Conservation (phyloP, 1,139 yeast genomes). For the Sugiyamaella xylanicola region DNA sequence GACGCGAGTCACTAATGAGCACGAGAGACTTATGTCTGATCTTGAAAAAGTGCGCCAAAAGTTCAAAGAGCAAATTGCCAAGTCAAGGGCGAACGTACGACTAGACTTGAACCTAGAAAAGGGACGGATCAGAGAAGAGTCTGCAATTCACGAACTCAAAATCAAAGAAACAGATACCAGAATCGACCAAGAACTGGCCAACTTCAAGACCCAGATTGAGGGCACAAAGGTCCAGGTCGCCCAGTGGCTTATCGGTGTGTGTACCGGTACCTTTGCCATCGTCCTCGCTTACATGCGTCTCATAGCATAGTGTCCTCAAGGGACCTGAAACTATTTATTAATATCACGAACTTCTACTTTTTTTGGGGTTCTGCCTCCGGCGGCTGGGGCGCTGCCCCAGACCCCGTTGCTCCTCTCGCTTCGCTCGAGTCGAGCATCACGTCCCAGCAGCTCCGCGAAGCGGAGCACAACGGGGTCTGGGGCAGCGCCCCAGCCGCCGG, state of each 20-base stretch:
- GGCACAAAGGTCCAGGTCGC: slow-evolving; percentile 92
- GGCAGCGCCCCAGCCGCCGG: neutral
- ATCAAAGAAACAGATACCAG: slow-evolving; percentile 94
- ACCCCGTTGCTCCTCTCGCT: neutral
- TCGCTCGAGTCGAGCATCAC: neutral
- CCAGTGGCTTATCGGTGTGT: slow-evolving; percentile 98
- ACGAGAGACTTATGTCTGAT: slow-evolving; percentile 81
- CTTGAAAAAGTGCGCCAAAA: slow-evolving; percentile 82
- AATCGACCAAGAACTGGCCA: slow-evolving; percentile 92
- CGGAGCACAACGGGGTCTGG: neutral
- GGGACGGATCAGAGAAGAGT: slow-evolving; percentile 93
- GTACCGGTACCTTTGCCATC: slow-evolving; percentile 96
- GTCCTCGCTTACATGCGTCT: slow-evolving; percentile 88
- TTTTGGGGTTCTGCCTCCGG: neutral
- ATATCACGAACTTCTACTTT: neutral
- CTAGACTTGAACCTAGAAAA: slow-evolving; percentile 89
- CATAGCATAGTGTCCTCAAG: slow-evolving; percentile 6
- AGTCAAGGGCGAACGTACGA: slow-evolving; percentile 86
- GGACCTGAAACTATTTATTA: neutral
- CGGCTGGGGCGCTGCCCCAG: neutral
- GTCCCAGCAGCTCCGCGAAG: neutral
- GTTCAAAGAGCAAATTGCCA: slow-evolving; percentile 88
- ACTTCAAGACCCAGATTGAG: slow-evolving; percentile 92
- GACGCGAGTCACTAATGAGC: slow-evolving; percentile 79
- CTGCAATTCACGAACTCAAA: slow-evolving; percentile 87